A percentile compares a stretch with the other conserved stretches of the same genome.
Evolutionary conservation across 805 yeast genomes (phyloP).

Genomic region (Suhomyces canberraensis): DNA sequence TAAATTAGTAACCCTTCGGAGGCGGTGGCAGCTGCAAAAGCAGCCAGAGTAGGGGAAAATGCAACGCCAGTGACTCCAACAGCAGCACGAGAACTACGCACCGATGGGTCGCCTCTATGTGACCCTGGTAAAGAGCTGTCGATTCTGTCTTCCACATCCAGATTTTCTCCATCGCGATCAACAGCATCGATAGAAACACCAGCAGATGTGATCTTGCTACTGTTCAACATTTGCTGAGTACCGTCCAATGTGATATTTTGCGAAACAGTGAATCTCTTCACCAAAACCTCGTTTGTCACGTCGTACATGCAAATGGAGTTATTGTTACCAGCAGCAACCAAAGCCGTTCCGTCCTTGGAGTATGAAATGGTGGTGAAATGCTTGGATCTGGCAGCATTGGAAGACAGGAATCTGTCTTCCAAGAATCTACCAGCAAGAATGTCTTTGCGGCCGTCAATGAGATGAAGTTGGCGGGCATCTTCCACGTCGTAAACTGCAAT

Average conservation of each 20-base stretch:
- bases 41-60: constrained; percentile 86
- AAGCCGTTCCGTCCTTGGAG: constrained; percentile 83
- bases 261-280: constrained; percentile 80
- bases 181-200: constrained; percentile 73
- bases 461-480: constrained; percentile 72
- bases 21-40: constrained; percentile 93
- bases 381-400: constrained; percentile 80
- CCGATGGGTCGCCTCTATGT: constrained; percentile 68
- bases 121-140: constrained; percentile 86
- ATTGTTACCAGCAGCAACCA: constrained; percentile 92
- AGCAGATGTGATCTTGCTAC: constrained; percentile 80
- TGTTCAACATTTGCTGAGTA: constrained; percentile 73
- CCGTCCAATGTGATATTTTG: constrained; percentile 90
- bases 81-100: constrained; percentile 73
- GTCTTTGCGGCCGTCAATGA: constrained; percentile 83
- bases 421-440: constrained; percentile 81
- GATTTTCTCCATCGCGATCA: constrained; percentile 81
- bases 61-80: constrained; percentile 74
- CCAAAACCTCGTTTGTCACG: constrained; percentile 78
- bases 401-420: constrained; percentile 77
- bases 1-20: constrained; percentile 88
- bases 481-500: constrained; percentile 80
- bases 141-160: constrained; percentile 78
- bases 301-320: constrained; percentile 91
- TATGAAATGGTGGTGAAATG: constrained; percentile 77